Evolutionary conservation across 805 yeast species (phyloP), one percentile per base, ranked within the genome.

Genomic region (Candida xiaguanensis): DNA sequence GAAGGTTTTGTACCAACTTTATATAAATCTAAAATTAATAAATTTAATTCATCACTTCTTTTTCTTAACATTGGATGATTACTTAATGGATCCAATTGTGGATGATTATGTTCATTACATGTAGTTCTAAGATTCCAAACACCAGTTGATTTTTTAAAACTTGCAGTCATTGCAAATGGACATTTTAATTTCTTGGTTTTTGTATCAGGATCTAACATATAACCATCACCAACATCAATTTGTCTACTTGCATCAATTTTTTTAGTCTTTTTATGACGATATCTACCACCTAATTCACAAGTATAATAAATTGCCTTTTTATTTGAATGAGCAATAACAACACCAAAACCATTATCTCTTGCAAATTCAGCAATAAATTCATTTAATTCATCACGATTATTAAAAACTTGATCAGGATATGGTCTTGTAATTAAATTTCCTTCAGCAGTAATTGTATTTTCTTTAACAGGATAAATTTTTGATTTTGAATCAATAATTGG

Each of bases 131-230:
- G 58, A 15, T 75, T 70, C 81, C 81, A 76, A 29, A 62, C 65
- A 39, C 68, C 67, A 38, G 66, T 70, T 34, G 68, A 63, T 49
- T 75, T 76, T 20, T 75, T 72, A 50, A 56, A 74, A 49, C 68
- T 65, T 20, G 82, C 80, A 30, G 78, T 75, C 77, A 76, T 74
- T n/a, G 78, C 63, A 53, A 74, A 76, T 17, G 80, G 80, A 55
- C 82, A 76, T 47, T 67, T 69, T 42, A 74, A 68, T 50, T 75
- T 75, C 50, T 75, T 75, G 9, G 79, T 70, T 42, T 67, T 67
- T 31, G 72, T 64, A 39, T 56, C 64, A 8, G 67, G 64, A 45
- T 67, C 73, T 39, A 66, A 44, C 34, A 63, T 51, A 44, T 63
- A 67, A 3, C 59, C 65, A 36, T 58, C 58, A 15, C 61, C 65